Percentiles rank a stretch among this genome's conserved stretches.
These are phyloP conservation scores for Naganishia cerealis DNA, from an alignment of 1,284 basidiomycete species.

Conservation along the genomic window DNA sequence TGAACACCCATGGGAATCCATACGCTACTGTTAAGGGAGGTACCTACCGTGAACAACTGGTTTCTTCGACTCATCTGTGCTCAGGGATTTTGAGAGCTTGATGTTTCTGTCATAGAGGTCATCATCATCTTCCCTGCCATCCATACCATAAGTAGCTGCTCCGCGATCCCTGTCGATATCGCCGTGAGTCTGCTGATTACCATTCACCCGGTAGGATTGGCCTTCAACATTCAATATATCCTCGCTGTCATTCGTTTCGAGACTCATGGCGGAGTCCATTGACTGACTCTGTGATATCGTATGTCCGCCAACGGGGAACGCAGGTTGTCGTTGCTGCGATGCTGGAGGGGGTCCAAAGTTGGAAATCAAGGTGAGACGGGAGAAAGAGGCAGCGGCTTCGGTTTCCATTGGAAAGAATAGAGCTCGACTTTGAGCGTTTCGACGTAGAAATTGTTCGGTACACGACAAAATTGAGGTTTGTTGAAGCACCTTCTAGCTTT, in stretches of 20 bases:
- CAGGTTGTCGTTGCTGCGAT: background rate
- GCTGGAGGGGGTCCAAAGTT: conserved; percentile 22
- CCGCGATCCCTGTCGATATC: background rate
- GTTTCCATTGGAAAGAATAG: conserved; percentile 3
- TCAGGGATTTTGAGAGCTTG: conserved; percentile 21
- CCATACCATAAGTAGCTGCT: conserved; percentile 4
- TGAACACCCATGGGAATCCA: background rate
- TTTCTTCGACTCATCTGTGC: conserved; percentile 13
- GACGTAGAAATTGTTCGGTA: background rate
- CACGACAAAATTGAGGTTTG: background rate
- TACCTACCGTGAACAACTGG: conserved; percentile 33
- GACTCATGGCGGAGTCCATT: conserved; percentile 16
- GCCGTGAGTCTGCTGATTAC: background rate
- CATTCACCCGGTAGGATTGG: background rate
- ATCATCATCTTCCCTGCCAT: conserved; percentile 17
- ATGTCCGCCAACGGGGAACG: conserved; percentile 3
- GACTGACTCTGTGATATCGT: conserved; percentile 19
- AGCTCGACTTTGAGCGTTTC: background rate
- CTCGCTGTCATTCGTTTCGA: conserved; percentile 9
- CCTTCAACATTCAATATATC: background rate
- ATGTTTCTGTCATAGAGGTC: conserved; percentile 17
- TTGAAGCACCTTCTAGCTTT: conserved; percentile 24
- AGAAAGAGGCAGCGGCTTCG: conserved; percentile 18
- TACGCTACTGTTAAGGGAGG: no score
- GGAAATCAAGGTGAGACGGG: conserved; percentile 16